Percentiles rank a stretch among this genome's conserved stretches.
phyloP scores from a whole-genome alignment of 805 yeast species.

The Metschnikowia matae region DNA sequence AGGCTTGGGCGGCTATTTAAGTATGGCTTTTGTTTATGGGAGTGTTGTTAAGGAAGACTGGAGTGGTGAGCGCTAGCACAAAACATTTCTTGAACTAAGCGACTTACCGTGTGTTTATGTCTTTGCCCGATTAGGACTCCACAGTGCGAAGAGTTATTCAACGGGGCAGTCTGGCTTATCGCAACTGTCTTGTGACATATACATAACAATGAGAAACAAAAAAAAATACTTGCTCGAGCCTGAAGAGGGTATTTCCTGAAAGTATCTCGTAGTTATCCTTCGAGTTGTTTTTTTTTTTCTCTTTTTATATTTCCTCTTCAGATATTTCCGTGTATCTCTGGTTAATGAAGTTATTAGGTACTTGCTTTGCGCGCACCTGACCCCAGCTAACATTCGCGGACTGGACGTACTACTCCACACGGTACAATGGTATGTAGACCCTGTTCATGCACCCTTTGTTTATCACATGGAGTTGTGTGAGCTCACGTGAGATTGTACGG shows the following conservation, averaged over 20 bases:
- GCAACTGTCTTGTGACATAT: background rate
- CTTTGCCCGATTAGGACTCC: constrained; percentile 3
- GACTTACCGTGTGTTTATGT: constrained; percentile 5
- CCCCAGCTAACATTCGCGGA: background rate
- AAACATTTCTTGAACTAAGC: constrained; percentile 2
- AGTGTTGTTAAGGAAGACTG: background rate
- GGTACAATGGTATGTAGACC: constrained; percentile 1
- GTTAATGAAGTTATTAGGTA: background rate
- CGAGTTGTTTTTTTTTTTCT: background rate
- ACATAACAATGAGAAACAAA: background rate
- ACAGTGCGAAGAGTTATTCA: background rate
- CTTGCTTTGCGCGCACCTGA: background rate
- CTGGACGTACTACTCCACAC: background rate
- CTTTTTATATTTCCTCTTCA: background rate
- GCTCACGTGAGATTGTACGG: background rate
- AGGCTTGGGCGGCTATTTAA: background rate
- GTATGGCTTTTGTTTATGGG: background rate
- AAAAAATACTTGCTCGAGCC: background rate
- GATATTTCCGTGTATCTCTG: background rate
- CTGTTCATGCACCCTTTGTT: background rate
- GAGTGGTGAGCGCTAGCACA: constrained; percentile 5
- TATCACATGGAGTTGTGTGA: background rate
- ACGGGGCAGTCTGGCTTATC: background rate
- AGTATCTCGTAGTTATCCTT: background rate
- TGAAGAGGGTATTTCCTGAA: background rate